A percentile compares a stretch with the other conserved stretches of the same genome.
Evolutionary conservation across 352 stramenopile species (phyloP).

Genomic region (Hyphochytrium catenoides): DNA sequence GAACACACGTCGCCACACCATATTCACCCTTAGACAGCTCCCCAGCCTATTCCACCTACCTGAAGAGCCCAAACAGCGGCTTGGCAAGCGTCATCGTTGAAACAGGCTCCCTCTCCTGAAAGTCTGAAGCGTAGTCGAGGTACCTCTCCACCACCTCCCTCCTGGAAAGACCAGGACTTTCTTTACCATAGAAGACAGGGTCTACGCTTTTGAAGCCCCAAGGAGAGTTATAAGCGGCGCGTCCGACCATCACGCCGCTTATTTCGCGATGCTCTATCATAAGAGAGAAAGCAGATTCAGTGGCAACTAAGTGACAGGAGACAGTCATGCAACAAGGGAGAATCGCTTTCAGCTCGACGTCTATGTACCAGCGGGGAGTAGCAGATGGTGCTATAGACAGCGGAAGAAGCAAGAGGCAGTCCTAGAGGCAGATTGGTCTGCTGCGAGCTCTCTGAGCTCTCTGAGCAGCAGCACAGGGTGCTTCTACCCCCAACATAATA

Average conservation of each 20-base stretch:
- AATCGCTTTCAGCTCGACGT: too few relatives aligned
- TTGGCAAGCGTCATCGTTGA: constrained; percentile 47
- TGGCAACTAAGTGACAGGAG: too few relatives aligned
- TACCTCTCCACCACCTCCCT: constrained; percentile 55
- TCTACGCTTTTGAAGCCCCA: constrained; percentile 67
- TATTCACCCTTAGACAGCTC: too few relatives aligned
- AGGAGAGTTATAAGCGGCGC: constrained; percentile 58
- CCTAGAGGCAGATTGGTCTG: background rate
- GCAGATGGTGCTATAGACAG: constrained; percentile 1
- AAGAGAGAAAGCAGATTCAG: too few relatives aligned
- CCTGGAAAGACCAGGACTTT: constrained; percentile 51
- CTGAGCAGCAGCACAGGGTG: constrained; percentile 14
- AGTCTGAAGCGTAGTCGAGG: constrained; percentile 49
- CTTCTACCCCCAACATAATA: constrained; percentile 7
- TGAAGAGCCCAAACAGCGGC: constrained; percentile 41
- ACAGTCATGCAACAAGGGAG: too few relatives aligned
- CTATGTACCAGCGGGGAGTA: constrained; percentile 12
- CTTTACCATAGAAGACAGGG: constrained; percentile 37
- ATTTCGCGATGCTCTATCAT: constrained; percentile 21
- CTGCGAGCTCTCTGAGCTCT: constrained; percentile 17
- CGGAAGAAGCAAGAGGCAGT: background rate
- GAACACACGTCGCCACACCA: too few relatives aligned
- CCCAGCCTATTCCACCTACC: constrained; percentile 15
- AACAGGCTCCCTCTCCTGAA: constrained; percentile 48
- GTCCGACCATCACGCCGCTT: constrained; percentile 69